These are phyloP conservation scores for Saprolegnia diclina DNA, from an alignment of 352 stramenopile genomes.

Conservation along the genomic window DNA sequence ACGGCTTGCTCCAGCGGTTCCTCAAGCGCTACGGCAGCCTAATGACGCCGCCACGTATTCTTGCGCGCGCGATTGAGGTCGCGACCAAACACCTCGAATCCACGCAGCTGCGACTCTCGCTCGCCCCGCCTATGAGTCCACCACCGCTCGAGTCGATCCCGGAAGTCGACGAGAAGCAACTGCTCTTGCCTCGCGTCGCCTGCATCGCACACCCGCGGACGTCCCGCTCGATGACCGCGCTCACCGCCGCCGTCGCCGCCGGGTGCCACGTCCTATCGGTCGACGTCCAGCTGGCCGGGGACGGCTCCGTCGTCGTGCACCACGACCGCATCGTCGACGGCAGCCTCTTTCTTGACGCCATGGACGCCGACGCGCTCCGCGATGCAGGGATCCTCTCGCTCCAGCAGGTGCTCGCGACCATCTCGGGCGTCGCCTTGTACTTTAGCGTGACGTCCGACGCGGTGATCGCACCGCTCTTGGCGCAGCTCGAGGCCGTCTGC, in stretches of 20 bases:
- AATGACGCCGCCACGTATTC: background rate
- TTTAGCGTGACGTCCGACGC: background rate
- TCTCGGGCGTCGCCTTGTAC: background rate
- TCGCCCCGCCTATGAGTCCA: background rate
- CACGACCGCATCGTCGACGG: background rate
- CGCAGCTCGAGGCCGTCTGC: background rate
- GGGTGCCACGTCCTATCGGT: conserved; percentile 15
- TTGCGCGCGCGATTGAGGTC: background rate
- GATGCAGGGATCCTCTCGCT: background rate
- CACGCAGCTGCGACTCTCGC: background rate
- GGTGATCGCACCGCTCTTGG: conserved; percentile 15
- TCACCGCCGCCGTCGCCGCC: background rate
- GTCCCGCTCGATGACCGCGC: background rate
- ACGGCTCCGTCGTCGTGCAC: conserved; percentile 6
- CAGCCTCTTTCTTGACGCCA: background rate
- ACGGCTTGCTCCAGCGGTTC: conserved; percentile 71
- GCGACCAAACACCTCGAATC: conserved; percentile 14
- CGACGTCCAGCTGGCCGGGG: conserved; percentile 8
- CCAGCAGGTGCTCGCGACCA: background rate
- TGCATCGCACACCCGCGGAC: background rate
- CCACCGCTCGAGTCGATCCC: background rate
- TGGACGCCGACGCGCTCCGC: background rate
- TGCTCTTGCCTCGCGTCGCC: conserved; percentile 14
- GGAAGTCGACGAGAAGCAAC: background rate
- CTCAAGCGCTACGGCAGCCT: conserved; percentile 42